A percentile compares a stretch with the other conserved stretches of the same genome.
These are phyloP conservation scores for Melampsora larici-populina DNA, from an alignment of 1,284 basidiomycete genomes.

Conservation along the genomic window DNA sequence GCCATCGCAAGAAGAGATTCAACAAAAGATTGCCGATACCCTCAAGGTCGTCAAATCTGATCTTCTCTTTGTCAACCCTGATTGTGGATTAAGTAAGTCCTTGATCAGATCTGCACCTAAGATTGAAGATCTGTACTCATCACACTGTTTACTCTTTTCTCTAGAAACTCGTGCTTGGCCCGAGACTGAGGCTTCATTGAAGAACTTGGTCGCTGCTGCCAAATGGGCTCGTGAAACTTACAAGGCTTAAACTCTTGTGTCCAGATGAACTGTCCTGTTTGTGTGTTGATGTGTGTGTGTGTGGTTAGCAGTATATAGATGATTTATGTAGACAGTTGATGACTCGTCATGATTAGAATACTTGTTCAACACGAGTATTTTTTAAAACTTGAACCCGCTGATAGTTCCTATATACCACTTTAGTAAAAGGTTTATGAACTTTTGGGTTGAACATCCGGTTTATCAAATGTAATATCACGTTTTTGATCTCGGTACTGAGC, in stretches of 20 bases:
- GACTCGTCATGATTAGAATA: background rate
- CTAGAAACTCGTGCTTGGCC: constrained; percentile 79
- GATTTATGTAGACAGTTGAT: background rate
- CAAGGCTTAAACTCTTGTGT: constrained; percentile 27
- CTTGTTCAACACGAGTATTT: constrained; percentile 19
- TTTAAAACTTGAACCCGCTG: background rate
- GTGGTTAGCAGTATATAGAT: background rate
- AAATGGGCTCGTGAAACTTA: constrained; percentile 44
- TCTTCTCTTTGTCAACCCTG: constrained; percentile 78
- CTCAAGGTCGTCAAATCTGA: constrained; percentile 40
- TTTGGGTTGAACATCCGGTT: too few relatives aligned
- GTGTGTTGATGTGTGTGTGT: background rate
- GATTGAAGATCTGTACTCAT: background rate
- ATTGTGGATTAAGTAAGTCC: constrained; percentile 60
- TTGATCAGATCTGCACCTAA: background rate
- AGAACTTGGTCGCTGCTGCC: constrained; percentile 69
- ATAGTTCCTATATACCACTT: too few relatives aligned
- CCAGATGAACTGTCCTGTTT: background rate
- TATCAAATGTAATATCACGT: too few relatives aligned
- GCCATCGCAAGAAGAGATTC: constrained; percentile 88
- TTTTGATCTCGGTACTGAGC: too few relatives aligned
- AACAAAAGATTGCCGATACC: constrained; percentile 83
- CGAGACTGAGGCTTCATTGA: constrained; percentile 82
- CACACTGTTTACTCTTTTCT: background rate
- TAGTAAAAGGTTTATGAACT: too few relatives aligned